Evolutionary conservation across 805 yeast genomes (phyloP).

Genomic region (Lipomyces japonicus): DNA sequence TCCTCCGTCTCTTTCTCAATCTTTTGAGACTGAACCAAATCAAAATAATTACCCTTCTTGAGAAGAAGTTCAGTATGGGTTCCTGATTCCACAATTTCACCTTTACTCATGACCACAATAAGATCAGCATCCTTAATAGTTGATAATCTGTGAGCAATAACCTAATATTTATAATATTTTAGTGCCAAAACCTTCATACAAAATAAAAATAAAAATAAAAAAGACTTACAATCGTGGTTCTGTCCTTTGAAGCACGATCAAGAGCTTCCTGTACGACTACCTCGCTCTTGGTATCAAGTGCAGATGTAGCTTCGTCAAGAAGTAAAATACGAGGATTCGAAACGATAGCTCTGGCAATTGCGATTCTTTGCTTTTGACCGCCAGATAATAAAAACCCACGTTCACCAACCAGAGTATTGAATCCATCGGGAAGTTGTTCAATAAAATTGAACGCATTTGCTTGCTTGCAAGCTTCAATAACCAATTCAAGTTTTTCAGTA

Average conservation of each 20-base stretch:
- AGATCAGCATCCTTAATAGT: constrained; percentile 68
- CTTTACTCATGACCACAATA: constrained; percentile 49
- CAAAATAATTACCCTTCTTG: constrained; percentile 33
- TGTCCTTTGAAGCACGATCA: constrained; percentile 31
- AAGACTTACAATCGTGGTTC: constrained; percentile 67
- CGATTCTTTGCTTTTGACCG: constrained; percentile 63
- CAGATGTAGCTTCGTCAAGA: constrained; percentile 66
- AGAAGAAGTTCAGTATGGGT: constrained; percentile 40
- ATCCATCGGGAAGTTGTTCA: constrained; percentile 48
- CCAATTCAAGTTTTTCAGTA: constrained; percentile 39
- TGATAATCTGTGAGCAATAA: constrained; percentile 85
- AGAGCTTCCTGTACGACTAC: constrained; percentile 56
- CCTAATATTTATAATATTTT: too few relatives aligned
- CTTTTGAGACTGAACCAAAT: constrained; percentile 41
- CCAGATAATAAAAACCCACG: constrained; percentile 60
- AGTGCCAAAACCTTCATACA: too few relatives aligned
- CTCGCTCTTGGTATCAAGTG: constrained; percentile 59
- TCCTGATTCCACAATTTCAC: constrained; percentile 50
- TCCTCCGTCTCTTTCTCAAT: constrained; percentile 13
- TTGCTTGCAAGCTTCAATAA: constrained; percentile 45
- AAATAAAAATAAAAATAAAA: too few relatives aligned
- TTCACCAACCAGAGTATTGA: constrained; percentile 51
- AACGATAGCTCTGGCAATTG: constrained; percentile 58
- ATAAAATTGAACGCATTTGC: constrained; percentile 54
- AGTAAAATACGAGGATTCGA: constrained; percentile 52